Base-by-base conservation (phyloP, 768 basidiomycete species). In the Kwoniella sp. region DNA sequence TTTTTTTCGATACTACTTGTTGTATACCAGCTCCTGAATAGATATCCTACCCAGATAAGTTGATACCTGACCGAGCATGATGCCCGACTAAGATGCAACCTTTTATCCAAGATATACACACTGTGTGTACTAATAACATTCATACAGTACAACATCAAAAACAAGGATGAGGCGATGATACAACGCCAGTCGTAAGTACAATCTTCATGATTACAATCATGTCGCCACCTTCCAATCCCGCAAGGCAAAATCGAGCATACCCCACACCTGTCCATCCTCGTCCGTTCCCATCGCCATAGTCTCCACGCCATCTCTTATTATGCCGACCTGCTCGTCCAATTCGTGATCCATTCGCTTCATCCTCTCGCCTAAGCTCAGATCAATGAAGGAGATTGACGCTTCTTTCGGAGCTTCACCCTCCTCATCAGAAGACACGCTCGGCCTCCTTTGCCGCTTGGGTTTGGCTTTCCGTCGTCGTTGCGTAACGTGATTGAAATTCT, bases 191-290 rank as follows among this genome's bases (percentile, higher is more conserved):
- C 48, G 52, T 31, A 61, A 61, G 22, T 12, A 28, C 15, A 30
- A 30, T 53, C n/a, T 38, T 8, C 50, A 38, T 48, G 34, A n/a
- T n/a, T n/a, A n/a, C n/a, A n/a, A n/a, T n/a, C n/a, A n/a, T n/a
- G n/a, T n/a, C 41, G 9, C 9, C 41, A 11, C 41, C 41, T 7
- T 45, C 73, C 73, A 74, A 54, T 72, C 68, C 47, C 70, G 66
- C 48, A 74, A 52, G 7, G 64, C 65, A 34, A 70, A 67, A 3
- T 31, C 64, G 45, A 74, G 41, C 68, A 72, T 74, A 15, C 31
- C 63, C 73, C 73, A 74, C 11, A 61, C 41, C 34, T 66, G 71
- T 17, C 58, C 52, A 52, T 57, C 63, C 12, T 62, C 58, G 5
- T 45, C 66, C 22, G 50, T 22, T 13, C 31, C 61, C 37, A 30